Percentiles rank a stretch among this genome's conserved stretches.
Evolutionary conservation across 345 rosid genomes (phyloP).

Genomic region (Moricandia moricandioides): DNA sequence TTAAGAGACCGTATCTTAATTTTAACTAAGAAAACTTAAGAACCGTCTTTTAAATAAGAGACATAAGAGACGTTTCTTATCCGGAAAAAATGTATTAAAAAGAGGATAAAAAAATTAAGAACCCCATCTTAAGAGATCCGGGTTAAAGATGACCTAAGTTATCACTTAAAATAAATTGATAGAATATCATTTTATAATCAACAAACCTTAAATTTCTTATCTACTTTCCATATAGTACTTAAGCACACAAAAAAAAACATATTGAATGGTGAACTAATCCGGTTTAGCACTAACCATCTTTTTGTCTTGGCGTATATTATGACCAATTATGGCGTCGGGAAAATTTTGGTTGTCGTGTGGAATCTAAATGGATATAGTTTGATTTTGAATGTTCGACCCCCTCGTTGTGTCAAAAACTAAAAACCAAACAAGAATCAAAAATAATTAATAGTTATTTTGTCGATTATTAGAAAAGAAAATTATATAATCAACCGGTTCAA

Average conservation of each 20-base stretch:
- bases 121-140: no score
- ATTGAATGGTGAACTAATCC: background rate
- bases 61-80: no score
- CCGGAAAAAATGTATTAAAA: no score
- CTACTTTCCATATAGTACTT: background rate
- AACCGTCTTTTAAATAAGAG: no score
- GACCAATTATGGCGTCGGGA: background rate
- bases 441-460: background rate
- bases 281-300: background rate
- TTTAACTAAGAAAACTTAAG: no score
- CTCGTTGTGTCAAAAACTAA: background rate
- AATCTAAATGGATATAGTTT: background rate
- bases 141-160: no score
- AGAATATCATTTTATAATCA: background rate
- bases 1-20: no score
- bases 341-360: background rate
- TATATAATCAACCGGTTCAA: conserved; percentile 17
- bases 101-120: no score
- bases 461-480: background rate
- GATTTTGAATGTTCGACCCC: background rate
- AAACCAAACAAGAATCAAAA: background rate
- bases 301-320: background rate
- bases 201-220: background rate
- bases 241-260: background rate
- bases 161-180: no score